Percentiles rank a stretch among this genome's conserved stretches.
These are phyloP conservation scores for Zygosaccharomyces sapae DNA, from an alignment of 1,139 yeast genomes.

Conservation along the genomic window DNA sequence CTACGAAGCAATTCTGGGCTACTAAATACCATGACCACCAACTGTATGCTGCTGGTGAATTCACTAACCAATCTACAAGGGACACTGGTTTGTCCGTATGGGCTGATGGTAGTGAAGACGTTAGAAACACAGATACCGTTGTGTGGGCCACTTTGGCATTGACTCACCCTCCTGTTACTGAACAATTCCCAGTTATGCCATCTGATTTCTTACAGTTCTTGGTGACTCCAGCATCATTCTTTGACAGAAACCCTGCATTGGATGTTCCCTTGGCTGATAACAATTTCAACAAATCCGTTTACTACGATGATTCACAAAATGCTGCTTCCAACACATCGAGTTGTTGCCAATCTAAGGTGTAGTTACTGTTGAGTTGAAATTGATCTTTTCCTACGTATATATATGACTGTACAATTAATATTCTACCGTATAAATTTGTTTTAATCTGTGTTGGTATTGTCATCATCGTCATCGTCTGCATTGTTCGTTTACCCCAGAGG, in stretches of 20 bases:
- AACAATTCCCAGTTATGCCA: conserved; percentile 94
- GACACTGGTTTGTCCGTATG: conserved; percentile 54
- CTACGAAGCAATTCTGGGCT: conserved; percentile 59
- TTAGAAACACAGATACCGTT: conserved; percentile 76
- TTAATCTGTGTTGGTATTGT: too few relatives aligned
- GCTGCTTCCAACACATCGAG: conserved; percentile 8
- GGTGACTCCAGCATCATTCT: conserved; percentile 73
- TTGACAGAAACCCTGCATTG: conserved; percentile 75
- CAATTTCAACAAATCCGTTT: conserved; percentile 66
- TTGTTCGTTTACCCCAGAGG: background rate
- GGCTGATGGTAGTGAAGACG: conserved; percentile 65
- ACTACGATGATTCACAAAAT: conserved; percentile 33
- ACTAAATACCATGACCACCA: conserved; percentile 55
- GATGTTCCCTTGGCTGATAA: conserved; percentile 76
- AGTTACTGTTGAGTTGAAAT: background rate
- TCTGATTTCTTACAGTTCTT: conserved; percentile 69
- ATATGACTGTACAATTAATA: background rate
- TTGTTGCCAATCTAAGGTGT: conserved; percentile 5
- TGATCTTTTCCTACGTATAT: too few relatives aligned
- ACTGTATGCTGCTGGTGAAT: conserved; percentile 60
- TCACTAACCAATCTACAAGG: conserved; percentile 53
- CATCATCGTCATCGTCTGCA: too few relatives aligned
- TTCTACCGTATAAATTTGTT: background rate
- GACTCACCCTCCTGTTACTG: conserved; percentile 84
- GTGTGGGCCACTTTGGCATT: conserved; percentile 86